These are phyloP conservation scores for Inga leiocalycina DNA, from an alignment of 306 rosid genomes.

Conservation along the genomic window DNA sequence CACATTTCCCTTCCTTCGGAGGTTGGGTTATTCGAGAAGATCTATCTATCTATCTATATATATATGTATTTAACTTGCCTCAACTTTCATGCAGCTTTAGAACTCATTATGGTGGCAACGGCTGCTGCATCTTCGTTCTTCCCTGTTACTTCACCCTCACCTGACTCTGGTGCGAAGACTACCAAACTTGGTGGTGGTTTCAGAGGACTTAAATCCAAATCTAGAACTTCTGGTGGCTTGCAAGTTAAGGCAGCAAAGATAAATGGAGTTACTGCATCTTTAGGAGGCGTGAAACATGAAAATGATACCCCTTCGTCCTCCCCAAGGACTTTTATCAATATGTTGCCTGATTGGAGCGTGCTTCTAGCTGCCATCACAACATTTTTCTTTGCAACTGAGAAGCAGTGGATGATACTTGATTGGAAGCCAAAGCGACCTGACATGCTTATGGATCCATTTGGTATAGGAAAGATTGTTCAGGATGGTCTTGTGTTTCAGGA, in stretches of 20 bases:
- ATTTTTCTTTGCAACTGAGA: conserved; percentile 97
- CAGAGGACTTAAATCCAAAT: conserved; percentile 62
- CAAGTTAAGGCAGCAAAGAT: conserved; percentile 81
- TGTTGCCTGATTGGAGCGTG: conserved; percentile 99
- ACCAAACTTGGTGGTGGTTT: conserved; percentile 58
- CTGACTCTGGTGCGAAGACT: conserved; percentile 53
- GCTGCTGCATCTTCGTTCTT: conserved; percentile 77
- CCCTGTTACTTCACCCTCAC: conserved; percentile 63
- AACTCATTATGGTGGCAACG: conserved; percentile 86
- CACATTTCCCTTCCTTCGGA: background rate
- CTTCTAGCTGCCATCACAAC: conserved; percentile 99
- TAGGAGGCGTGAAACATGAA: conserved; percentile 62
- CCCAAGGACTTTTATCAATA: conserved; percentile 90
- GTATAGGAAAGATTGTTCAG: conserved; percentile 89
- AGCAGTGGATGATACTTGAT: conserved; percentile 99
- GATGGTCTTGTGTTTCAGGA: conserved; percentile 94
- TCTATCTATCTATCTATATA: background rate
- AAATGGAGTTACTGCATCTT: conserved; percentile 75
- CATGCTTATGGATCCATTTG: conserved; percentile 92
- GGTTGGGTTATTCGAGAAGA: conserved; percentile 23
- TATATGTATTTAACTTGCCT: conserved; percentile 6
- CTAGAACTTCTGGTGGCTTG: conserved; percentile 61
- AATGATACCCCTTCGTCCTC: conserved; percentile 63
- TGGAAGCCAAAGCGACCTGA: conserved; percentile 98
- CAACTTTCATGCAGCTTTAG: conserved; percentile 29